Evolutionary conservation across 148 eudicot species (phyloP).

Genomic region (Gaultheria prostrata): DNA sequence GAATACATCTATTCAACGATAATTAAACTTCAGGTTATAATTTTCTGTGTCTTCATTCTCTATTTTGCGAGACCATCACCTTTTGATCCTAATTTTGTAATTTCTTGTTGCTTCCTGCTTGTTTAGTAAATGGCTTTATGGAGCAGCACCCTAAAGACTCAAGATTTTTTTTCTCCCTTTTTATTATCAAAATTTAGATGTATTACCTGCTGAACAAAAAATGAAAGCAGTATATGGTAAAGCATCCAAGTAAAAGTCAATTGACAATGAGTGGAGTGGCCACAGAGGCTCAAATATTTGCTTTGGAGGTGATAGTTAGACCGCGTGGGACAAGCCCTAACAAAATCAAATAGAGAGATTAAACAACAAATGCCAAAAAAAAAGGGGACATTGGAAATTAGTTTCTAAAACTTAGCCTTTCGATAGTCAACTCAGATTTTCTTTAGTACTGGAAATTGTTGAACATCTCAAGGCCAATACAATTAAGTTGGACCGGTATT

Average conservation of each 20-base stretch:
- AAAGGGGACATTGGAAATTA: background rate
- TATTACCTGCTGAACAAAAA: background rate
- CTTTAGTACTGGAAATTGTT: background rate
- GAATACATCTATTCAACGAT: slow-evolving; percentile 72
- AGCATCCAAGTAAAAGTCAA: background rate
- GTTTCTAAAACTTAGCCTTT: background rate
- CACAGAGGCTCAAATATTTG: background rate
- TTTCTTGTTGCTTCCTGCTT: slow-evolving; percentile 1
- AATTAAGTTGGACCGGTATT: background rate
- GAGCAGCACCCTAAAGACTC: background rate
- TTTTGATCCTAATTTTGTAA: background rate
- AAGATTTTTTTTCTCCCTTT: background rate
- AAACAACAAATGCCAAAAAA: too few species aligned
- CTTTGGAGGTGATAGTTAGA: background rate
- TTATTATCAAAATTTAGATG: background rate
- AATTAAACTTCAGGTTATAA: slow-evolving; percentile 83
- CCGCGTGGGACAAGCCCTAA: background rate
- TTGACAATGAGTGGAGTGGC: background rate
- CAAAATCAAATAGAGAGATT: background rate
- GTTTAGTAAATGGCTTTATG: background rate
- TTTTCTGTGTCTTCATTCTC: slow-evolving; percentile 10
- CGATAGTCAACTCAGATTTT: background rate
- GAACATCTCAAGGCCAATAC: background rate
- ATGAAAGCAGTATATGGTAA: background rate
- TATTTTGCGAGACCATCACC: background rate